Base-by-base conservation (phyloP, 108 stramenopile genomes). In the Poteriospumella lacustris region DNA sequence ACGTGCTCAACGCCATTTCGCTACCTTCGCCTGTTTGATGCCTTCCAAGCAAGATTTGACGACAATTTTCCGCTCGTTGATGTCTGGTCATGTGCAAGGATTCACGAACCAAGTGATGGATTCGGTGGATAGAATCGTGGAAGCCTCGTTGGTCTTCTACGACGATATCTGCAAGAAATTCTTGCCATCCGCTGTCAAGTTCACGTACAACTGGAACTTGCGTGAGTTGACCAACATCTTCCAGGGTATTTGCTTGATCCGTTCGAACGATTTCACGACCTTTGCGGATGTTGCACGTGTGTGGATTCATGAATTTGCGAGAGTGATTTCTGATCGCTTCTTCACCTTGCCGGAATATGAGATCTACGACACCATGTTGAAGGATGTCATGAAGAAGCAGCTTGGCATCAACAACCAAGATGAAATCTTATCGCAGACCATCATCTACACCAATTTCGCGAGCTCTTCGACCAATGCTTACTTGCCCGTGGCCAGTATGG, bases 121-220 rank as follows among this genome's bases (percentile, higher is more conserved):
- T 42, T 68, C 88, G 34, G 67, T 81, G 19, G 75, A 76, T 33
- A 84, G 85, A 31, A 80, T 94, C 31, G 91, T 92, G 38, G 86
- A 91, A 15, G 87, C 91, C 31, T 85, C 92, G 19, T 91, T 94
- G 60, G 83, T 79, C 24, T 76, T 94, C n/a, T 89, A 92, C 64
- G 82, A 89, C n/a, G 78, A 78, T 36, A 89, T 94, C 19, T 78
- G 80, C 56, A 43, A 87, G 28, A 91, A 89, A 69, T 93, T 94
- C 85, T 76, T 94, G 0, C 93, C 93, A 28, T 89, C 90, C 24
- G 91, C 92, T 28, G 79, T 89, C 28, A 89, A 89, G 75, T 93
- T 93, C 82, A 91, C 91, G 78, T 94, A 94, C 83, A 93, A 92
- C 80, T 94, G 92, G 92, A 93, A 92, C 84, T 91, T 94, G 90